Evolutionary conservation across 1,284 basidiomycete genomes (phyloP), one percentile per base, ranked within the genome.

Genomic region (Dichomitus squalens): DNA sequence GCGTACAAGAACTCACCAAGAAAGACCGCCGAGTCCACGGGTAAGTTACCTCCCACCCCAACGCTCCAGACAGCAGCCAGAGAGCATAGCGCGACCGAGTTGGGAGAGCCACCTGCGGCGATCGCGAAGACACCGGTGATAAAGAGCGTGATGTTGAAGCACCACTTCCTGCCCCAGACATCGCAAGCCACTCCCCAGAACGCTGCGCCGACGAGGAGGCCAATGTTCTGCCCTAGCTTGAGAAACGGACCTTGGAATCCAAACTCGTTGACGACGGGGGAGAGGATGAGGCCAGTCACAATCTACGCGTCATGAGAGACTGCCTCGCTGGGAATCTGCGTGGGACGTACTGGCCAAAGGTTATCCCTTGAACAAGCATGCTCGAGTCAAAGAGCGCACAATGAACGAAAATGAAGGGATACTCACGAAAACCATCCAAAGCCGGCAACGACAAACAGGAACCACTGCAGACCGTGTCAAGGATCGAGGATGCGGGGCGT

Each of bases 1-100:
- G n/a, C 6, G 18, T n/a, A 27, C 1, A 41, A 20, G 9, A 21
- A 68, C 75, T 64, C 55, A 90, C 89, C 87, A 12, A 93, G 78
- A 67, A 91, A 90, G 49, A 93, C 86, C 0, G 89, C 85, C 14
- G 88, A 88, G 69, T 93, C 91, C 6, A 93, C 89, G 0, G 91
- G 86, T 44, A 88, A 69, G 65, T 90, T 90, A n/a, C 86, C 85
- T 35, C 82, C 91, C 1, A 86, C 89, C 2, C 87, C 86, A 5
- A 87, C 71, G 2, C 83, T 83, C 76, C 83, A 83, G 2, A 83
- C 73, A 0, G 85, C 80, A 0, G 79, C 73, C 34, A 88, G 73
- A 0, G 81, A 77, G 49, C 79, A 81, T 16, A 90, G 73, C 0
- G 81, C 73, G 35, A 80, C 60, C 51, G 72, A 82, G 60, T 83